Evolutionary conservation across 371 early-diverging fungal species (phyloP).

Genomic region (Batkoa obscura): DNA sequence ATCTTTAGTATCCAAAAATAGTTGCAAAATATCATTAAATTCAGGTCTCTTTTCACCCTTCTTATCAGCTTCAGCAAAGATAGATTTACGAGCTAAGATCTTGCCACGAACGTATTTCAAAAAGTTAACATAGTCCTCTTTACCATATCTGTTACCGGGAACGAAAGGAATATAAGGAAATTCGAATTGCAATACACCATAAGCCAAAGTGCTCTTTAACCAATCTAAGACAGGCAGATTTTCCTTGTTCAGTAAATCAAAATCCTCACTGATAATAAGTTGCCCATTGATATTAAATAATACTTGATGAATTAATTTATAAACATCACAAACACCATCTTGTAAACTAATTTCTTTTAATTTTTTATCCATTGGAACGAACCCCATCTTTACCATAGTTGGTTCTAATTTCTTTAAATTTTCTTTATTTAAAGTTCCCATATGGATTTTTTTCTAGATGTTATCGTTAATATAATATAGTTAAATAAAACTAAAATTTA

Average conservation of each 20-base stretch:
- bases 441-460: not conserved
- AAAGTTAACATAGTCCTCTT: not conserved
- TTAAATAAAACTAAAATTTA: too few species aligned
- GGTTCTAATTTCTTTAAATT: too few species aligned
- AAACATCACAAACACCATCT: not conserved
- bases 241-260: constrained; percentile 21
- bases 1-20: constrained; percentile 4
- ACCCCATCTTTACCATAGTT: too few species aligned
- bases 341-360: too few species aligned
- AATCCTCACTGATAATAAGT: constrained; percentile 24
- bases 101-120: too few species aligned
- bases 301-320: constrained; percentile 1
- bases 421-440: too few species aligned
- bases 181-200: not conserved
- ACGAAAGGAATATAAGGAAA: constrained; percentile 6
- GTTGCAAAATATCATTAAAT: constrained; percentile 11
- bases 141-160: not conserved
- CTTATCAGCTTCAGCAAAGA: not conserved
- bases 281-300: constrained; percentile 23
- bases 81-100: not conserved
- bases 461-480: not conserved
- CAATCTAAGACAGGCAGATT: not conserved
- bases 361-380: too few species aligned
- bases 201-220: too few species aligned
- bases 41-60: not conserved